Evolutionary conservation across 306 rosid species (phyloP).

Genomic region (Trichosanthes cucumerina): DNA sequence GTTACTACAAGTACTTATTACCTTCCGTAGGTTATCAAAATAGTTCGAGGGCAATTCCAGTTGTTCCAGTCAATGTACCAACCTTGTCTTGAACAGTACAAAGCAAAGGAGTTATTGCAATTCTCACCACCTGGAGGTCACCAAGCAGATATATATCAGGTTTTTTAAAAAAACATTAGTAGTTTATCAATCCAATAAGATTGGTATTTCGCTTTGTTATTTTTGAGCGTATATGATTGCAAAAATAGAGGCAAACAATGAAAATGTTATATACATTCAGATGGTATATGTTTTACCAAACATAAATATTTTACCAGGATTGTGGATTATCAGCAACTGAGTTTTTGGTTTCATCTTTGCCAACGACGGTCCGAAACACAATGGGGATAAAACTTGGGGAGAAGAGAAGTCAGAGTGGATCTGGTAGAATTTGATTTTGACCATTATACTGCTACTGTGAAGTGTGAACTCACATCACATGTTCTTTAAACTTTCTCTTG

Average conservation of each 20-base stretch:
- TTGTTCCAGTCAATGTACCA: conserved; percentile 60
- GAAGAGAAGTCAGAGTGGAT: conserved; percentile 23
- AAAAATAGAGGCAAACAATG: background rate
- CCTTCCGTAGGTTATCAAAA: conserved; percentile 58
- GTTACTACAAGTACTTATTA: background rate
- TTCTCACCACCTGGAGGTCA: conserved; percentile 29
- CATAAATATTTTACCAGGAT: conserved; percentile 34
- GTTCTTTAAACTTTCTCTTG: background rate
- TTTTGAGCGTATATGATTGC: background rate
- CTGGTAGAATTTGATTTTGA: conserved; percentile 31
- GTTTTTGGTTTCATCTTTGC: conserved; percentile 57
- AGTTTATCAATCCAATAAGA: background rate
- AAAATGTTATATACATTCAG: background rate
- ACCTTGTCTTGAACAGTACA: conserved; percentile 66
- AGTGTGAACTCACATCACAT: background rate
- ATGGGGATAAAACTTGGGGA: conserved; percentile 46
- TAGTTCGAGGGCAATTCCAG: conserved; percentile 65
- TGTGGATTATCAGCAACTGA: conserved; percentile 33
- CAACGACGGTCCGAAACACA: conserved; percentile 48
- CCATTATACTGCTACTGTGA: background rate
- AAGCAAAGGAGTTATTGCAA: conserved; percentile 52
- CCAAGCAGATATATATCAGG: conserved; percentile 56
- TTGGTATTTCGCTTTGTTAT: background rate
- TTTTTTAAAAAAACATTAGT: conserved; percentile 15
- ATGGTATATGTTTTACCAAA: background rate